These are phyloP conservation scores for Pseudoperonospora humuli DNA, from an alignment of 352 stramenopile genomes.

Conservation along the genomic window DNA sequence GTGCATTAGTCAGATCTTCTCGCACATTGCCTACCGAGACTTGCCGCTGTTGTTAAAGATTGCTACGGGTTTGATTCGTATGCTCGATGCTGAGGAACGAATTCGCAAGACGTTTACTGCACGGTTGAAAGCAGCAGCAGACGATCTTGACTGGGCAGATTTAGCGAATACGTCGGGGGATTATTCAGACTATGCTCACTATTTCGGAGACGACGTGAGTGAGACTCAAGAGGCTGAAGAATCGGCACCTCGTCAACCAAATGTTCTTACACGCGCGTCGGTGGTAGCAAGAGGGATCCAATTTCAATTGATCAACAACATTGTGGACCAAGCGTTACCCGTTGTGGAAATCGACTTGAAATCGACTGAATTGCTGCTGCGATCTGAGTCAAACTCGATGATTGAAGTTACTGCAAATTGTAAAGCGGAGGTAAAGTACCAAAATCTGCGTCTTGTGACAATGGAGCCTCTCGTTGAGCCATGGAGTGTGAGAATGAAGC, in stretches of 20 bases:
- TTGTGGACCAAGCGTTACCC: conserved; percentile 70
- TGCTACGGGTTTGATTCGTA: conserved; percentile 22
- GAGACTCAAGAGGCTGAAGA: conserved; percentile 5
- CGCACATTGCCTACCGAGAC: conserved; percentile 60
- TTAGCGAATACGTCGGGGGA: conserved; percentile 25
- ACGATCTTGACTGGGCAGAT: conserved; percentile 41
- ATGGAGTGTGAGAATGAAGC: conserved; percentile 45
- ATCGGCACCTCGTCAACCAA: conserved; percentile 3
- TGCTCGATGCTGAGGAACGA: conserved; percentile 35
- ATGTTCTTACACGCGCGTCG: conserved; percentile 26
- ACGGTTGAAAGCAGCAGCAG: conserved; percentile 26
- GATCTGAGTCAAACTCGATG: conserved; percentile 26
- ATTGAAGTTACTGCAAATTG: conserved; percentile 34
- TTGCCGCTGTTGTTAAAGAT: conserved; percentile 62
- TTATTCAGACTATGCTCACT: conserved; percentile 29
- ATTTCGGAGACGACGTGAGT: conserved; percentile 17
- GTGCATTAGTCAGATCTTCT: conserved; percentile 44
- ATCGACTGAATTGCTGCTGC: conserved; percentile 25
- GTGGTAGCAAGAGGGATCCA: conserved; percentile 35
- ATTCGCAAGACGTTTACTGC: conserved; percentile 32
- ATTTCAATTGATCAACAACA: conserved; percentile 77
- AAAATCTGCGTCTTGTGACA: conserved; percentile 74
- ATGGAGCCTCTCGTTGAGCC: conserved; percentile 78
- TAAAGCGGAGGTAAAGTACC: conserved; percentile 68
- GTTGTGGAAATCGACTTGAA: conserved; percentile 60